Evolutionary conservation across 2,329 filamentous ascomycete species (phyloP).

Genomic region (Aureobasidium sp.): DNA sequence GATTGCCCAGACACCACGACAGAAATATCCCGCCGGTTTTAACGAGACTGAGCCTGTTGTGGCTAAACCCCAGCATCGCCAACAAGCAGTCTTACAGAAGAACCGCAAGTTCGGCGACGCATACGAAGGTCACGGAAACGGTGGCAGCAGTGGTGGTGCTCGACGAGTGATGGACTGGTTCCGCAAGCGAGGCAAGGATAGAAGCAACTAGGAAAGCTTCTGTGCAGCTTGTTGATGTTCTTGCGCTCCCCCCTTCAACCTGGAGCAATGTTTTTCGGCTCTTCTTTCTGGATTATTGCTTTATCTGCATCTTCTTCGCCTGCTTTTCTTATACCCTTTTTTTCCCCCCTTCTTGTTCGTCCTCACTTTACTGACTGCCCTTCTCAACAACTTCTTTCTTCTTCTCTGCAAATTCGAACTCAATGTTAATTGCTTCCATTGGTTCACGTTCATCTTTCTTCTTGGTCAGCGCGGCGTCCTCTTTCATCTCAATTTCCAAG

Average conservation of each 20-base stretch:
- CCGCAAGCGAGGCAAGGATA: slow-evolving; percentile 68
- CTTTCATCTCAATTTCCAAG: not conserved
- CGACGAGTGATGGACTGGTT: slow-evolving; percentile 99
- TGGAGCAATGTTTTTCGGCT: not conserved
- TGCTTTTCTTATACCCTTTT: slow-evolving; percentile 15
- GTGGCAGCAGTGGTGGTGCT: slow-evolving; percentile 78
- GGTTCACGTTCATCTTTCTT: not conserved
- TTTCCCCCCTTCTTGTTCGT: not conserved
- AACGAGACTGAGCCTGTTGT: slow-evolving; percentile 26
- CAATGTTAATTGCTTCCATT: slow-evolving; percentile 13
- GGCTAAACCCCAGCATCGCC: slow-evolving; percentile 37
- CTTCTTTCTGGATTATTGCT: not conserved
- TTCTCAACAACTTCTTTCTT: not conserved
- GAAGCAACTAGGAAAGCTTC: slow-evolving; percentile 19
- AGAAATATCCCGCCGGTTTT: slow-evolving; percentile 34
- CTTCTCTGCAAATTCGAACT: not conserved
- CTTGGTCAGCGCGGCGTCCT: slow-evolving; percentile 9
- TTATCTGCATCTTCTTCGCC: not conserved
- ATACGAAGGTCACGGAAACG: slow-evolving; percentile 70
- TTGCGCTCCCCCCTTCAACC: not conserved
- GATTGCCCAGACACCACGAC: slow-evolving; percentile 23
- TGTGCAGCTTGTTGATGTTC: not conserved
- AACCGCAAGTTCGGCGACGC: slow-evolving; percentile 82
- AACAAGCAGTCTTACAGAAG: slow-evolving; percentile 56
- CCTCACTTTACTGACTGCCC: not conserved